These are phyloP conservation scores for Pleurotus cornucopiae DNA, from an alignment of 768 basidiomycete genomes.

Conservation along the genomic window DNA sequence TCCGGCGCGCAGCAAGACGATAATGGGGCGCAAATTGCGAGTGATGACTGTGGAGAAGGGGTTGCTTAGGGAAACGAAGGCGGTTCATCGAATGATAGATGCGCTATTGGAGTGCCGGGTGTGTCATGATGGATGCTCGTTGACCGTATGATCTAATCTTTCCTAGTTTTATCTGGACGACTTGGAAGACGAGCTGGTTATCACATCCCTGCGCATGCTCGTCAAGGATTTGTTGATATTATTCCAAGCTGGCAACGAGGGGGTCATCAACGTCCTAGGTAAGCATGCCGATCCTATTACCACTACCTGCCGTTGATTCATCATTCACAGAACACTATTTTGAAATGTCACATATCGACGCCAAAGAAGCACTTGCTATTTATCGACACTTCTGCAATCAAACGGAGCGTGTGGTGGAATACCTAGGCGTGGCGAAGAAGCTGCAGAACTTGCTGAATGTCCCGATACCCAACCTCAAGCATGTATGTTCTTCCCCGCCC, in stretches of 20 bases:
- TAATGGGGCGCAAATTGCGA: slow-evolving; percentile 79
- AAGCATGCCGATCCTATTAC: slow-evolving; percentile 18
- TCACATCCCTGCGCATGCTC: slow-evolving; percentile 85
- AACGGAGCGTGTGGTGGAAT: slow-evolving; percentile 91
- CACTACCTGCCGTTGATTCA: slow-evolving; percentile 27
- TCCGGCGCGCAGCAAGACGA: slow-evolving; percentile 68
- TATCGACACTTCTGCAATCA: slow-evolving; percentile 95
- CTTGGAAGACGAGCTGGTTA: slow-evolving; percentile 86
- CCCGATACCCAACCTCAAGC: slow-evolving; percentile 89
- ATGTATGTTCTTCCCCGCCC: slow-evolving; percentile 42
- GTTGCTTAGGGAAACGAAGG: slow-evolving; percentile 84
- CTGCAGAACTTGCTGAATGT: slow-evolving; percentile 92
- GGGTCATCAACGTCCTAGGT: slow-evolving; percentile 80
- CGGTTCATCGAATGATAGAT: slow-evolving; percentile 89
- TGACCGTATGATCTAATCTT: no score
- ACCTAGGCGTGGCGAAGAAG: slow-evolving; percentile 86
- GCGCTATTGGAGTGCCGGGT: slow-evolving; percentile 84
- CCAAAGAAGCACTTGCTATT: slow-evolving; percentile 74
- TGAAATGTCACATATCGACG: slow-evolving; percentile 96
- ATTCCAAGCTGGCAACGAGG: slow-evolving; percentile 96
- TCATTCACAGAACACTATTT: slow-evolving; percentile 83
- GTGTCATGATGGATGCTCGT: slow-evolving; percentile 23
- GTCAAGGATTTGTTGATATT: slow-evolving; percentile 94
- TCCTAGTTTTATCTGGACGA: slow-evolving; percentile 89
- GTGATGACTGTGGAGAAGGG: slow-evolving; percentile 96